Evolutionary conservation across 140 eudicot genomes (phyloP), one percentile per base, ranked within the genome.

Genomic region (Senecio squalidus): DNA sequence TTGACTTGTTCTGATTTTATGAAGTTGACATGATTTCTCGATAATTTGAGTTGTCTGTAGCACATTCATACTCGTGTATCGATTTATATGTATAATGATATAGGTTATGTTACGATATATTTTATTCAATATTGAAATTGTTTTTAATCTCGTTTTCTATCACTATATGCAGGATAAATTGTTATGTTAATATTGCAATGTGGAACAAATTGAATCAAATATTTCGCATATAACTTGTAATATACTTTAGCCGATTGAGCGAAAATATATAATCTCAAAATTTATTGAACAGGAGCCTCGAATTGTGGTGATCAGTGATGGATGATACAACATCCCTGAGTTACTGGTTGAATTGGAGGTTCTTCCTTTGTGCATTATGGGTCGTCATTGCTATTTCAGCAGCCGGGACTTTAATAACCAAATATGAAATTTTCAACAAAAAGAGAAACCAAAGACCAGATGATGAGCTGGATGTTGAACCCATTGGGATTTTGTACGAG

Each of bases 321-420:
- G 70, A 71, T 20, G 85, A 81, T 70, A 74, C 98, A 3, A 84
- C 86, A n/a, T 36, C 59, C 60, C 73, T 52, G 13, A 80, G 84
- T 60, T 87, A 84, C 71, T 92, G 98, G 96, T 71, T 87, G 71
- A 92, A 92, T 62, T 92, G 98, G 98, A 80, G 95, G 64, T 75
- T 92, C 84, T 74, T 84, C 58, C 58, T 87, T 36, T 84, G 96
- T 66, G 96, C 89, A 69, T 33, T 78, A 74, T 92, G 81, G 85
- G 48, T 92, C 68, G 55, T 87, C 62, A 45, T 64, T 38, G 55
- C 74, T 7, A 66, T 77, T 68, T 55, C 64, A 15, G 47, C 66
- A 50, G 73, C 92, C 18, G 49, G 47, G 31, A 28, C 68, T 28
- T 34, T 89, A 34, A 79, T 92, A 52, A 50, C 72, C 71, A 84